A percentile compares a stretch with the other conserved stretches of the same genome.
Evolutionary conservation across 2,329 filamentous ascomycete genomes (phyloP).

Genomic region (Colletotrichum lini): DNA sequence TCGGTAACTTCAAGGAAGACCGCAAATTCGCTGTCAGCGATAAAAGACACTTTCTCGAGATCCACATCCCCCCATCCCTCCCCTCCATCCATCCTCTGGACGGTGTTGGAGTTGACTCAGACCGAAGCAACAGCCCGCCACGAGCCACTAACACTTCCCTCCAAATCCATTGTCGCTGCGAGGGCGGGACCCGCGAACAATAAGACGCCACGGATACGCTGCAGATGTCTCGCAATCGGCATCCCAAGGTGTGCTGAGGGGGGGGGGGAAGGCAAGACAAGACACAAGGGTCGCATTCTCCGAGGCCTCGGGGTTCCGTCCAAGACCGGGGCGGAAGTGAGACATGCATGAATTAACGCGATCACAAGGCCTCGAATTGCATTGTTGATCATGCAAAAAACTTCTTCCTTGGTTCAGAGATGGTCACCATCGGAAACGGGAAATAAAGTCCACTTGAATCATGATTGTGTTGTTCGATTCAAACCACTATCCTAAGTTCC

Average conservation of each 20-base stretch:
- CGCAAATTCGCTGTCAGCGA: accelerated
- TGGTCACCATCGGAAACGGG: background rate
- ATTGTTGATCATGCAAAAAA: background rate
- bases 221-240: conserved; percentile 15
- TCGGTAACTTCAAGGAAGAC: background rate
- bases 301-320: background rate
- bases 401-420: background rate
- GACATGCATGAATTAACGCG: conserved; percentile 32
- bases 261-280: background rate
- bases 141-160: background rate
- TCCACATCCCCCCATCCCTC: background rate
- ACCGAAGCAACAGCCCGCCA: conserved; percentile 4
- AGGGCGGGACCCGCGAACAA: conserved; percentile 7
- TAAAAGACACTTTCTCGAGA: background rate
- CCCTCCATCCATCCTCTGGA: background rate
- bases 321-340: conserved; percentile 17
- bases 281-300: background rate
- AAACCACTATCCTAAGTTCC: conserved; percentile 6
- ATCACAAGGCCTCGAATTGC: conserved; percentile 22
- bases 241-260: background rate
- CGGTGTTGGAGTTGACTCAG: conserved; percentile 24
- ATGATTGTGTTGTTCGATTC: conserved; percentile 12
- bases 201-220: conserved; percentile 28
- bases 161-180: background rate
- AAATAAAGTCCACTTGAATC: background rate